These are phyloP conservation scores for Euptelea pleiosperma DNA, from an alignment of 164 flowering plant species.

Conservation along the genomic window DNA sequence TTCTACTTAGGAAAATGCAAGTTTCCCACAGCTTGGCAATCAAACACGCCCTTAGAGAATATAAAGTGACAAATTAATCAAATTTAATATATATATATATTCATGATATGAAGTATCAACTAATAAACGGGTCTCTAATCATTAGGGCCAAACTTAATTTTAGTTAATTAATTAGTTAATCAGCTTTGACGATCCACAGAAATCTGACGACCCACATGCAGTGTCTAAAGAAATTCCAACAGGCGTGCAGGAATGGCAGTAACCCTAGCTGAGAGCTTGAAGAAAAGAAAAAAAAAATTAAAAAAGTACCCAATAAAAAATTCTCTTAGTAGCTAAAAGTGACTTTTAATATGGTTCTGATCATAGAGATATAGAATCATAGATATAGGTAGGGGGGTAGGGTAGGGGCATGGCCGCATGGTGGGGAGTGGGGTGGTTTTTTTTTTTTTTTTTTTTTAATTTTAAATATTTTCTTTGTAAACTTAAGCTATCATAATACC, in stretches of 20 bases:
- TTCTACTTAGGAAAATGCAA: too few relatives aligned
- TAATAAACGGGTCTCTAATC: slow-evolving; percentile 11
- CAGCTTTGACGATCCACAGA: not conserved
- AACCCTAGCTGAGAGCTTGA: not conserved
- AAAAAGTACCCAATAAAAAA: slow-evolving; percentile 4
- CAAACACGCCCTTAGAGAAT: too few relatives aligned
- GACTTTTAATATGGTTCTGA: not conserved
- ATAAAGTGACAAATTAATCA: too few relatives aligned
- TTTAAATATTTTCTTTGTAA: not conserved
- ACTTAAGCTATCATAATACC: slow-evolving; percentile 7
- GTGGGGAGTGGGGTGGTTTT: too few relatives aligned
- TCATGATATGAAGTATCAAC: too few relatives aligned
- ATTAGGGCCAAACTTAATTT: slow-evolving; percentile 15
- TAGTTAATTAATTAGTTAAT: not conserved
- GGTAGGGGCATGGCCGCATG: too few relatives aligned
- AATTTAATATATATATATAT: too few relatives aligned
- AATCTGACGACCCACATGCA: slow-evolving; percentile 8
- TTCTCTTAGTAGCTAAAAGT: not conserved
- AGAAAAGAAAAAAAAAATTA: not conserved
- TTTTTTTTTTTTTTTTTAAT: too few relatives aligned
- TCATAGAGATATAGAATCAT: not conserved
- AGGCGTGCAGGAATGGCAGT: slow-evolving; percentile 13
- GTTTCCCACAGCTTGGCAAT: too few relatives aligned
- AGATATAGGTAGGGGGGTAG: not conserved
- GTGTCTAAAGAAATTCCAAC: not conserved